Base-by-base conservation (phyloP, 495 filamentous ascomycete genomes). In the Aspergillus baeticus region DNA sequence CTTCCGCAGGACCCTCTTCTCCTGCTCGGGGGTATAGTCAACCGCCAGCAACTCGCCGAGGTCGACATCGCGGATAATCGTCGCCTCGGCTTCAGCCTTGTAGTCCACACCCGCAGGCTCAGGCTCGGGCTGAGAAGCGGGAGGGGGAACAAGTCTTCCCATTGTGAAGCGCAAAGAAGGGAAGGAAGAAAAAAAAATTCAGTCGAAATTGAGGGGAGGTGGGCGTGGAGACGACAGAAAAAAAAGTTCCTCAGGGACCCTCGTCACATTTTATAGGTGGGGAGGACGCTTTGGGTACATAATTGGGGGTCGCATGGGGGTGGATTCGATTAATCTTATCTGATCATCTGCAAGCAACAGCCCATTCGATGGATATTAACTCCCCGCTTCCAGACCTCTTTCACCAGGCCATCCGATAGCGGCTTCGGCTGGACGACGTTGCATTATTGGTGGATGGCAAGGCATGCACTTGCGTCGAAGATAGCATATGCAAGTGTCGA, bases 41-140 rank as follows among this genome's bases (percentile, higher is more conserved):
- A 70, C 59, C 35, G 65, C 68, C 3, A 76, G 59, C n/a, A 74
- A 60, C 48, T 69, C 58, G 0, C 68, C 69, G 20, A 76, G 55
- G 22, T 67, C 69, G 14, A 76, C 66, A 69, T 74, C 71, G 14
- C 64, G 68, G 29, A 57, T 43, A 17, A 58, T 44, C 13, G 62
- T 48, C 10, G 23, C 21, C 21, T 55, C 44, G 5, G 38, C 42
- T 18, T 60, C 44, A 58, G 23, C 31, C 52, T 55, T 23, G 20
- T 10, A 10, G 41, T 37, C 53, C 14, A 36, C 41, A 17, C 34
- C 47, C 2, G 34, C 1, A 6, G 47, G n/a, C 20, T 18, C 34
- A 35, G 44, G n/a, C n/a, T n/a, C n/a, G n/a, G n/a, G n/a, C n/a
- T n/a, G n/a, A n/a, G n/a, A n/a, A n/a, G n/a, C n/a, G n/a, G n/a